A percentile compares a stretch with the other conserved stretches of the same genome.
Evolutionary conservation across 2,329 filamentous ascomycete genomes (phyloP).

Genomic region (Trichophaea hybrida): DNA sequence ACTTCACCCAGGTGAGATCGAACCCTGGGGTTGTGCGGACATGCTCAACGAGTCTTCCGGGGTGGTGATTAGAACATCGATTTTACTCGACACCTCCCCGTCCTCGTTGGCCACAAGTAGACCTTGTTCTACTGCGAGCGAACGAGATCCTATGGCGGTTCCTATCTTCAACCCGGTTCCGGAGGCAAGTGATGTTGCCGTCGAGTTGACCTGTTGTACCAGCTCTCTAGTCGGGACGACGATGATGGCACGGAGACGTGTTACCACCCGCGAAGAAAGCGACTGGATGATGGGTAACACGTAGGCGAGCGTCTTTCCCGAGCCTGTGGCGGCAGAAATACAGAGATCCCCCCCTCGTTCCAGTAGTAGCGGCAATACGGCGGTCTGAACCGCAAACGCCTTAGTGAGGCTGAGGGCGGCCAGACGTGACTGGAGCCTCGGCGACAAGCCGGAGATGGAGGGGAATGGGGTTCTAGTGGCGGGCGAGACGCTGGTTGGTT

Average conservation of each 20-base stretch:
- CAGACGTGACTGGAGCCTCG: constrained; percentile 33
- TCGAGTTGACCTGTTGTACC: constrained; percentile 69
- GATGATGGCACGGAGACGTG: constrained; percentile 61
- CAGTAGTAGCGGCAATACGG: constrained; percentile 65
- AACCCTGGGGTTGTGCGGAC: constrained; percentile 74
- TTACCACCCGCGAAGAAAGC: constrained; percentile 49
- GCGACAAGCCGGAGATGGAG: constrained; percentile 17
- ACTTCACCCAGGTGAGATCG: constrained; percentile 59
- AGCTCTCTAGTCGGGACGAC: constrained; percentile 84
- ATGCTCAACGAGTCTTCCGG: constrained; percentile 83
- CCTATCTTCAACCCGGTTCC: constrained; percentile 64
- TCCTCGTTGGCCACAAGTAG: constrained; percentile 41
- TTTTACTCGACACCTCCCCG: constrained; percentile 43
- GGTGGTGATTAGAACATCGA: constrained; percentile 82
- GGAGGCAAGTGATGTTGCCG: constrained; percentile 57
- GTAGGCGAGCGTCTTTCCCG: constrained; percentile 89
- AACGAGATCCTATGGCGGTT: constrained; percentile 67
- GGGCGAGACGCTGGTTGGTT: constrained; percentile 22
- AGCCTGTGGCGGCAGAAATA: constrained; percentile 84
- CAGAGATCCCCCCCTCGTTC: constrained; percentile 59
- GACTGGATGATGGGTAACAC: constrained; percentile 70
- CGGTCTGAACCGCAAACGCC: constrained; percentile 67
- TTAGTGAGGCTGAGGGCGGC: constrained; percentile 52
- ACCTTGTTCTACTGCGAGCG: constrained; percentile 51
- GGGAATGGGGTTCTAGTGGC: constrained; percentile 21